Percentiles rank a stretch among this genome's conserved stretches.
These are phyloP conservation scores for Dendrobium huoshanense DNA, from an alignment of 106 monocot species.

Conservation along the genomic window DNA sequence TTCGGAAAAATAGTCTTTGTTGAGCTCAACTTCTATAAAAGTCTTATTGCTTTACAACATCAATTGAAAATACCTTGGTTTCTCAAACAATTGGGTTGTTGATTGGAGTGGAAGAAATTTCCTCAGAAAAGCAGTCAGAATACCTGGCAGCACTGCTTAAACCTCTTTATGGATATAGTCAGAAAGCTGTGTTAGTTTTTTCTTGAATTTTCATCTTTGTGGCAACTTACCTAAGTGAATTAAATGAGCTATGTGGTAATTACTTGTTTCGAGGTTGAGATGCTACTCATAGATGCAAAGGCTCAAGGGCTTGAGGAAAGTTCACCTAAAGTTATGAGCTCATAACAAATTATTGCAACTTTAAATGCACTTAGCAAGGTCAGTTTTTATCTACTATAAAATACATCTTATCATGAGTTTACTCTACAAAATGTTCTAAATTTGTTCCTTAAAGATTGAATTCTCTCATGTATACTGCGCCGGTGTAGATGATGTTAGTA, in stretches of 20 bases:
- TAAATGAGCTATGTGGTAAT: background rate
- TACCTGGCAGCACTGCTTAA: slow-evolving; percentile 70
- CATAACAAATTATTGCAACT: slow-evolving; percentile 77
- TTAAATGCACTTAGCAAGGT: slow-evolving; percentile 98
- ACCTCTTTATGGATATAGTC: slow-evolving; percentile 82
- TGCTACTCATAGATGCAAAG: slow-evolving; percentile 49
- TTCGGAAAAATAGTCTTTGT: background rate
- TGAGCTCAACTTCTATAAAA: background rate
- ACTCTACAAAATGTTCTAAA: too few relatives aligned
- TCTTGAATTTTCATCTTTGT: background rate
- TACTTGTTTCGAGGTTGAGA: slow-evolving; percentile 44
- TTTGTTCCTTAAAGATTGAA: too few relatives aligned
- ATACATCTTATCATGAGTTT: too few relatives aligned
- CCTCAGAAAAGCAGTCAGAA: slow-evolving; percentile 71
- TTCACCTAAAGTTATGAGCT: slow-evolving; percentile 45
- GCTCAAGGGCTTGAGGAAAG: slow-evolving; percentile 54
- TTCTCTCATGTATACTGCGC: too few relatives aligned
- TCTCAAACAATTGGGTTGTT: slow-evolving; percentile 79
- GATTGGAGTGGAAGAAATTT: slow-evolving; percentile 91
- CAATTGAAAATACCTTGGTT: background rate
- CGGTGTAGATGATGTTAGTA: too few relatives aligned
- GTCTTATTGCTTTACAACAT: background rate
- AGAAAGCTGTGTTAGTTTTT: too few relatives aligned
- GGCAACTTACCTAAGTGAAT: background rate
- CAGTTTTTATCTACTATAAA: too few relatives aligned